A percentile compares a stretch with the other conserved stretches of the same genome.
These are phyloP conservation scores for Aspergillus sp. DNA, from an alignment of 2,329 filamentous ascomycete species.

Conservation along the genomic window DNA sequence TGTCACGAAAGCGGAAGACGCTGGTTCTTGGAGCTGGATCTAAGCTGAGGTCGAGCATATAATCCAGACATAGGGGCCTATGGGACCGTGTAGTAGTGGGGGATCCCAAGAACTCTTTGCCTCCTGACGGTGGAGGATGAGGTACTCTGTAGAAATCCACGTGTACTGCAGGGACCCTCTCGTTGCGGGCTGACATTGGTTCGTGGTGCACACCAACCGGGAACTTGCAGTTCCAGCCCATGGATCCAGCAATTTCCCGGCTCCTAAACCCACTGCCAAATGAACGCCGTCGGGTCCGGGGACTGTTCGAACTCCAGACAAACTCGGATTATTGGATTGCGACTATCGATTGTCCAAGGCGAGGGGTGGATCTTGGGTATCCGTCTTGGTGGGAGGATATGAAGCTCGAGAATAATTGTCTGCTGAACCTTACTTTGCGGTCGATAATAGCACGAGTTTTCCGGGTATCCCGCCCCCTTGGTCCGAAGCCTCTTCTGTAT, in stretches of 20 bases:
- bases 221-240: not conserved
- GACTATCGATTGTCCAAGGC: not conserved
- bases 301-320: not conserved
- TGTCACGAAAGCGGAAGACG: not conserved
- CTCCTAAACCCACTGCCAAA: not conserved
- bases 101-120: not conserved
- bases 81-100: not conserved
- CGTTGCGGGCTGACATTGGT: not conserved
- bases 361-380: not conserved
- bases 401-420: not conserved
- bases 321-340: not conserved
- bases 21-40: not conserved
- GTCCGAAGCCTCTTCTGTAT: not conserved
- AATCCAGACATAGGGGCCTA: not conserved
- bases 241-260: not conserved
- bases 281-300: not conserved
- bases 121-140: not conserved
- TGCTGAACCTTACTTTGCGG: not conserved
- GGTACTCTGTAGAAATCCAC: not conserved
- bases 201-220: not conserved
- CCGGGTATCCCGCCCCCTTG: not conserved
- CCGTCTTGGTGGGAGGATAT: not conserved
- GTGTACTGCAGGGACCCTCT: not conserved
- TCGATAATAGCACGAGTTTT: not conserved
- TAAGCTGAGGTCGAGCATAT: not conserved